Base-by-base conservation (phyloP, 2,329 filamentous ascomycete genomes). In the Microdochium bolleyi region DNA sequence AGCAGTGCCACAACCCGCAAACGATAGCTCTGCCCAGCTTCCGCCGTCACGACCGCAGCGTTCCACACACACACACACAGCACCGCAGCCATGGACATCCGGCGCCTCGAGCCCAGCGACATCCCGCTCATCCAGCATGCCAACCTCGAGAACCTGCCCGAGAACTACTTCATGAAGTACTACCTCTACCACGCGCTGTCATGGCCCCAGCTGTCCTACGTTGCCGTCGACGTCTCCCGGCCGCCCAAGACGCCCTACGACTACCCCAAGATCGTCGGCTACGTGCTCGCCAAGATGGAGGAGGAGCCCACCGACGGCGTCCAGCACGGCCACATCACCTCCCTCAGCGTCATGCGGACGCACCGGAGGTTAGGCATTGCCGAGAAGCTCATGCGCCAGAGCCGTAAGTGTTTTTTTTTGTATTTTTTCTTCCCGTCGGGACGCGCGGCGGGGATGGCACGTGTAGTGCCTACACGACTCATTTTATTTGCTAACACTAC, bases 151-250 rank as follows among this genome's bases (percentile, higher is more conserved):
- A 99, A 99, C 77, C 82, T 99, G 52, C 94, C 94, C 59, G 94
- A 99, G 73, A 99, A 99, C 79, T 99, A 99, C 82, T 97, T 97
- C 71, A 89, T 96, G 74, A 99, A 99, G 81, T 99, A 99, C 80
- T 99, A 99, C 77, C 85, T 99, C 66, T 99, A 99, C 82, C 94
- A 99, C 73, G 92, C 92, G 16, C 84, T 97, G 60, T 95, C 91
- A 62, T 99, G 94, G 94, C 94, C 94, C 48, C 92, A 97, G 74
- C 84, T 99, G 59, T 92, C 87, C 72, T 97, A 92, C 72, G 92
- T 99, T 53, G 94, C 94, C 61, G 91, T 99, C 63, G 92, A 97
- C 70, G 85, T 92, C 54, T 88, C 87, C 21, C 83, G 90, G 34
- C 88, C 90, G 32, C 81, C 81, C 61, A 86, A 86, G 67, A 83